Conservation (phyloP, 1,284 basidiomycete genomes). For the Melampsora occidentalis region DNA sequence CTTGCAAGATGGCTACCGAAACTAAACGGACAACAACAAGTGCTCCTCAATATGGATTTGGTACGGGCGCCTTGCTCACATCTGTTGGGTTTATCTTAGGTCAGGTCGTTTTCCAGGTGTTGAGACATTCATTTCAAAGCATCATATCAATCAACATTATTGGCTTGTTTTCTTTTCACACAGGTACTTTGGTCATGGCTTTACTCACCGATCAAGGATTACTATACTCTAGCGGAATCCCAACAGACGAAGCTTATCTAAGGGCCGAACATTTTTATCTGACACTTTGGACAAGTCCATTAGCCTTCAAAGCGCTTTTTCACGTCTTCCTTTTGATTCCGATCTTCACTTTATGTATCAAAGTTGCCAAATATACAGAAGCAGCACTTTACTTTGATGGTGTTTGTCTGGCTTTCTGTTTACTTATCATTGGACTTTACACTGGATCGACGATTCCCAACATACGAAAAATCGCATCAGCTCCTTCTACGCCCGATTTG, state of each 20-base stretch:
- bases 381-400: constrained; percentile 41
- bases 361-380: constrained; percentile 24
- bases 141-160: too few relatives aligned
- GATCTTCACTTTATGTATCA: constrained; percentile 24
- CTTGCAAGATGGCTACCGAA: background rate
- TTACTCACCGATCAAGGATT: constrained; percentile 19
- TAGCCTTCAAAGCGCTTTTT: constrained; percentile 26
- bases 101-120: background rate
- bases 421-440: constrained; percentile 32
- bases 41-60: background rate
- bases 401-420: constrained; percentile 8
- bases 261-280: constrained; percentile 28
- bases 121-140: too few relatives aligned
- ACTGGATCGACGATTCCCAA: constrained; percentile 39
- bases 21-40: background rate
- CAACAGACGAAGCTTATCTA: constrained; percentile 30
- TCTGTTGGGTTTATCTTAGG: constrained; percentile 12
- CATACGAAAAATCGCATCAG: constrained; percentile 21
- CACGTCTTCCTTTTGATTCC: constrained; percentile 24
- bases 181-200: constrained; percentile 28
- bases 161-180: background rate
- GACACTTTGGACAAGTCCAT: constrained; percentile 23
- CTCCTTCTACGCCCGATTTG: constrained; percentile 13
- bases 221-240: constrained; percentile 13
- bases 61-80: background rate